Conservation (phyloP, 2,329 filamentous ascomycete species). For the Fusarium continuum region DNA sequence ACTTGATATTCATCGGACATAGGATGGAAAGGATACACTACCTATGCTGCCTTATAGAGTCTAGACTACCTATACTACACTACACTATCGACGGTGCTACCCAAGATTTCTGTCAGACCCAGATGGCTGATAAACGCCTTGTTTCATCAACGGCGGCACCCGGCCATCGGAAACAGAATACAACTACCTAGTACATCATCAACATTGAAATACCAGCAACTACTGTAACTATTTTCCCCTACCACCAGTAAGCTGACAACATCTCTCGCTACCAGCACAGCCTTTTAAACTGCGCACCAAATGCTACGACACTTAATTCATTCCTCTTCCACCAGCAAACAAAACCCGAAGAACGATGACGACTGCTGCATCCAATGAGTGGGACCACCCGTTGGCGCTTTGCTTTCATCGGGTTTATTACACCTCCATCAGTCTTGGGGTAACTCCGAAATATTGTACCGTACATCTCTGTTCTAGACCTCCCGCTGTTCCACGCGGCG, state of each 20-base stretch:
- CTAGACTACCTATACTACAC: background rate
- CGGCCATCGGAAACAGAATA: background rate
- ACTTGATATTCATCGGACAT: conserved; percentile 8
- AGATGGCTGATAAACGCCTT: conserved; percentile 1
- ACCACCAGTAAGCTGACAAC: background rate
- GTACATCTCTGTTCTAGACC: background rate
- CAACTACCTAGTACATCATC: too few relatives aligned
- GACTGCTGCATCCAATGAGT: background rate
- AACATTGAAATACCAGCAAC: too few relatives aligned
- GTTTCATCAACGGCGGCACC: background rate
- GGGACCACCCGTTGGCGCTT: background rate
- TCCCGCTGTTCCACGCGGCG: background rate
- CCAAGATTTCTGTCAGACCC: background rate
- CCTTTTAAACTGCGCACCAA: background rate
- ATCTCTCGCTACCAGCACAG: background rate
- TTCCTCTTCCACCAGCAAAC: background rate
- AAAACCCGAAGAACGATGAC: conserved; percentile 6
- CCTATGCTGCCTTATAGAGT: too few relatives aligned
- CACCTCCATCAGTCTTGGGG: background rate
- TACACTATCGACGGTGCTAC: background rate
- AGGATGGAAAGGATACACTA: background rate
- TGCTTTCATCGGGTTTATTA: background rate
- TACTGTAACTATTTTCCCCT: conserved; percentile 1
- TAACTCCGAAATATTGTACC: background rate
- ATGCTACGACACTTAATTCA: background rate